These are phyloP conservation scores for Anisodus acutangulus DNA, from an alignment of 257 asterid species.

Conservation along the genomic window DNA sequence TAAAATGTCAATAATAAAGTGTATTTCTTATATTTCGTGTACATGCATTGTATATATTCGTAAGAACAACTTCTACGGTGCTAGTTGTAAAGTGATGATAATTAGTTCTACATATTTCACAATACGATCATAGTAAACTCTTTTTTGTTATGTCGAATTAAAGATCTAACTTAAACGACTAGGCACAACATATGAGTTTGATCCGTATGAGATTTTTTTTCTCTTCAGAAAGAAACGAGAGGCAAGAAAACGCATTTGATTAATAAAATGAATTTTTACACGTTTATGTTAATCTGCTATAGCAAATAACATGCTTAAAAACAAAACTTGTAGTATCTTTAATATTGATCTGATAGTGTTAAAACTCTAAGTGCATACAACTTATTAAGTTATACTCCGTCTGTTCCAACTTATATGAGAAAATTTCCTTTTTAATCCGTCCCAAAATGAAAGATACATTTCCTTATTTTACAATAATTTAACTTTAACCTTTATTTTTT, in stretches of 20 bases:
- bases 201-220: background rate
- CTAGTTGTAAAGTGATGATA: background rate
- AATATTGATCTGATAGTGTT: too few relatives aligned
- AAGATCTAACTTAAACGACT: background rate
- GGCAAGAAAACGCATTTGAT: background rate
- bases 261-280: background rate
- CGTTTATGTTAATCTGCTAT: too few relatives aligned
- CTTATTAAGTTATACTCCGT: too few relatives aligned
- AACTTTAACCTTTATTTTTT: too few relatives aligned
- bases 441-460: too few relatives aligned
- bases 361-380: too few relatives aligned
- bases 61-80: background rate
- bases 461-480: too few relatives aligned
- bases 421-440: too few relatives aligned
- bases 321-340: background rate
- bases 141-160: background rate
- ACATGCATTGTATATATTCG: background rate
- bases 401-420: too few relatives aligned
- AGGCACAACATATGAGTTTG: background rate
- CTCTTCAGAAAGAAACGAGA: background rate
- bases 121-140: too few relatives aligned
- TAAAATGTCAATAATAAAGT: background rate
- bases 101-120: too few relatives aligned
- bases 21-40: background rate
- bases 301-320: too few relatives aligned